A percentile compares a stretch with the other conserved stretches of the same genome.
Evolutionary conservation across 2,329 filamentous ascomycete genomes (phyloP).

Genomic region (Ascochyta rabiei): DNA sequence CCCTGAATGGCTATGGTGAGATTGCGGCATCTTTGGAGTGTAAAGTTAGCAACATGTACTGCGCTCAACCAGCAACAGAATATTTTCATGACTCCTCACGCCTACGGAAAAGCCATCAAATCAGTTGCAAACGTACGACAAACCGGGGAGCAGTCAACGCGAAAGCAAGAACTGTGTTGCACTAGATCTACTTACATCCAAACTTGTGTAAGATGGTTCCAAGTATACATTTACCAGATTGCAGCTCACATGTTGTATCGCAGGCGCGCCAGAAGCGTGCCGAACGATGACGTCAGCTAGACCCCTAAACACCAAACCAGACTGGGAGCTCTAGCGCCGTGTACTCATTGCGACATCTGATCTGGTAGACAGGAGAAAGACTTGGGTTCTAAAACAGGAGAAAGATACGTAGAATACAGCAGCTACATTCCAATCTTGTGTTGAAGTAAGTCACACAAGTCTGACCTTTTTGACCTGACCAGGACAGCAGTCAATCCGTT

Average conservation of each 20-base stretch:
- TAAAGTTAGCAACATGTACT: neutral
- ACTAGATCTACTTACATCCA: neutral
- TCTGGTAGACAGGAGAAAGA: too few relatives aligned
- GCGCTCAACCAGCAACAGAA: neutral
- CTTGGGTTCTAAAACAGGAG: too few relatives aligned
- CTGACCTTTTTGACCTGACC: too few relatives aligned
- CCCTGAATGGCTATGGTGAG: constrained; percentile 96
- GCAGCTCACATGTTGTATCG: neutral
- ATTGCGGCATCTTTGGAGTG: constrained; percentile 76
- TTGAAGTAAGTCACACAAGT: too few relatives aligned
- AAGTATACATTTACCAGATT: neutral
- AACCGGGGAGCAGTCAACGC: too few relatives aligned
- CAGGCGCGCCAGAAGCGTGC: constrained; percentile 3
- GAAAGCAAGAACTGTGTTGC: too few relatives aligned
- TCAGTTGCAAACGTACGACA: neutral
- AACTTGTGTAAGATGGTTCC: neutral
- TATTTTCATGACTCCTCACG: constrained; percentile 1
- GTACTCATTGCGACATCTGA: too few relatives aligned
- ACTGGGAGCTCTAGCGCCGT: too few relatives aligned
- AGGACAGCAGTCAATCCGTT: too few relatives aligned
- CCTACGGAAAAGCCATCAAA: too few relatives aligned
- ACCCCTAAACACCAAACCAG: constrained; percentile 1
- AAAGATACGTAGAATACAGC: too few relatives aligned
- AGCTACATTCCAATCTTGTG: too few relatives aligned
- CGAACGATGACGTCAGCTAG: constrained; percentile 15